phyloP scores from a whole-genome alignment of 768 basidiomycete genomes.

The Gymnopilus dilepis region DNA sequence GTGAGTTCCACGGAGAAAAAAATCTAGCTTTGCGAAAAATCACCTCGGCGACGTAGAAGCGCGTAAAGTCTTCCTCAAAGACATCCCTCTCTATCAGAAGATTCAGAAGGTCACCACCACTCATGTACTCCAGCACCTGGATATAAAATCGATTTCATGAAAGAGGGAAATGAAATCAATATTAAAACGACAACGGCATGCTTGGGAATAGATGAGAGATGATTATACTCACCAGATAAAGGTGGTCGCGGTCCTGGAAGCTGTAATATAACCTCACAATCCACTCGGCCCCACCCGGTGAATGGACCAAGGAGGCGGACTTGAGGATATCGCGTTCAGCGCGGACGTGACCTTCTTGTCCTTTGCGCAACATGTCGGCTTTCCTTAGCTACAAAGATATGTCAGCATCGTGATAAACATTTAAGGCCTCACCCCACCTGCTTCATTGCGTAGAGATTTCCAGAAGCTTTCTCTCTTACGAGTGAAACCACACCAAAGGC shows the following conservation, averaged over 20 bases:
- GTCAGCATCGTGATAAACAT: slow-evolving; percentile 10
- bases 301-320: slow-evolving; percentile 81
- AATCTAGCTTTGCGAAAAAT: slow-evolving; percentile 19
- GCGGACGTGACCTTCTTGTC: slow-evolving; percentile 96
- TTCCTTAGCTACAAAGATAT: slow-evolving; percentile 68
- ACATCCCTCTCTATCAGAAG: slow-evolving; percentile 91
- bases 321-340: slow-evolving; percentile 95
- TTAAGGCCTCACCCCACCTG: slow-evolving; percentile 59
- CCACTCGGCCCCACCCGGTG: slow-evolving; percentile 84
- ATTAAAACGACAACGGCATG: slow-evolving; percentile 45
- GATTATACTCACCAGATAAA: slow-evolving; percentile 78
- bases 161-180: slow-evolving; percentile 57
- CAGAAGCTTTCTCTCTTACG: slow-evolving; percentile 80
- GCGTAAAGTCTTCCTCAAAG: slow-evolving; percentile 89
- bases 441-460: slow-evolving; percentile 94
- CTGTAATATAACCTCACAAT: slow-evolving; percentile 93
- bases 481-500: slow-evolving; percentile 97
- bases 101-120: slow-evolving; percentile 95
- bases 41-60: slow-evolving; percentile 96
- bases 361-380: slow-evolving; percentile 93
- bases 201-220: slow-evolving; percentile 28
- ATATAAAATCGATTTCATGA: slow-evolving; percentile 32
- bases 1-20: slow-evolving; percentile 24
- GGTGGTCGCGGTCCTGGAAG: slow-evolving; percentile 93
- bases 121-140: slow-evolving; percentile 94